These are phyloP conservation scores for Waitea zeae DNA, from an alignment of 1,284 basidiomycete genomes.

Conservation along the genomic window DNA sequence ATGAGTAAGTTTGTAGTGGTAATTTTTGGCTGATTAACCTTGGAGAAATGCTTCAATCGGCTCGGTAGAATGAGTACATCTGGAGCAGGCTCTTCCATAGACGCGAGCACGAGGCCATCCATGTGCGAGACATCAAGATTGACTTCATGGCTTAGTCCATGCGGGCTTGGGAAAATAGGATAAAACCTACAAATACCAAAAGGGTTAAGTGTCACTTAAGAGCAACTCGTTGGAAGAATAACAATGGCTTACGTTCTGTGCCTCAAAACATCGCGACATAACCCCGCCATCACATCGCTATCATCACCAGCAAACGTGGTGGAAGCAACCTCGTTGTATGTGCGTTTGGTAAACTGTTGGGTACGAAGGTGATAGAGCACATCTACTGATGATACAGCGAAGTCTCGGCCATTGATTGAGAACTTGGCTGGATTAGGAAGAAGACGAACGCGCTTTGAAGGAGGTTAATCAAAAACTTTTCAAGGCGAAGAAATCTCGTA, in stretches of 20 bases:
- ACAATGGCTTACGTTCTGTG: conserved; percentile 61
- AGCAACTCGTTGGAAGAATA: too few relatives aligned
- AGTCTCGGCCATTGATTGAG: conserved; percentile 68
- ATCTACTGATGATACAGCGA: conserved; percentile 73
- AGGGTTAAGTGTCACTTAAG: too few relatives aligned
- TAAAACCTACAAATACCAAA: too few relatives aligned
- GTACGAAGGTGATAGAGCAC: conserved; percentile 77
- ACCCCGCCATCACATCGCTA: conserved; percentile 61
- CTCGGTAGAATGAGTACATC: conserved; percentile 79
- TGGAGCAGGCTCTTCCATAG: conserved; percentile 34
- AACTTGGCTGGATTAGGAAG: conserved; percentile 84
- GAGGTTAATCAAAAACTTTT: not conserved
- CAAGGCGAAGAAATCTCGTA: conserved; percentile 14
- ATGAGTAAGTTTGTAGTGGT: conserved; percentile 4
- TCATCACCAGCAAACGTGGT: conserved; percentile 24
- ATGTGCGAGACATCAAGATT: conserved; percentile 78
- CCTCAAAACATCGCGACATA: conserved; percentile 67
- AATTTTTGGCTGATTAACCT: conserved; percentile 14
- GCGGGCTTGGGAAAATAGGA: conserved; percentile 81
- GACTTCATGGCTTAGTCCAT: conserved; percentile 56
- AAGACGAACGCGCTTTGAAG: conserved; percentile 61
- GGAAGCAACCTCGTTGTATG: conserved; percentile 40
- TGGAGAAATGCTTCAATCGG: conserved; percentile 71
- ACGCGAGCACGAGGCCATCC: conserved; percentile 27
- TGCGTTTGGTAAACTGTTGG: conserved; percentile 67